Percentiles rank a stretch among this genome's conserved stretches.
These are phyloP conservation scores for Saposhnikovia divaricata DNA, from an alignment of 129 eudicot species.

Conservation along the genomic window DNA sequence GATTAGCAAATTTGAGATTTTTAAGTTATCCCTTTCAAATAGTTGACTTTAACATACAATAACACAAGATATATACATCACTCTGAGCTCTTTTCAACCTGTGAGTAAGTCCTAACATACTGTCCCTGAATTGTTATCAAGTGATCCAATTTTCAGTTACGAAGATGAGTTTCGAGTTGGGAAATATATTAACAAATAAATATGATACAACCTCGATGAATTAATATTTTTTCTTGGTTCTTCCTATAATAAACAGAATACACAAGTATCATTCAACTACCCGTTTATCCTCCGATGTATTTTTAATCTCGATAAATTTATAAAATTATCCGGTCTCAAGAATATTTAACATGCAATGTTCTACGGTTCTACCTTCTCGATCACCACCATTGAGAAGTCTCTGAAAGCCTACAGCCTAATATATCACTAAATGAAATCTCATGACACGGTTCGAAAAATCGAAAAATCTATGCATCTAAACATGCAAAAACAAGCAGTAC, in stretches of 20 bases:
- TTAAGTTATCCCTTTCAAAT: too few species aligned
- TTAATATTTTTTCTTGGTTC: not conserved
- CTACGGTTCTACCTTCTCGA: too few species aligned
- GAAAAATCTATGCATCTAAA: not conserved
- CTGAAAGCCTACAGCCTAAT: not conserved
- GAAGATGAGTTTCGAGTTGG: too few species aligned
- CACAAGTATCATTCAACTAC: too few species aligned
- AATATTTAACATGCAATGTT: not conserved
- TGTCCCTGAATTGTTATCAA: too few species aligned
- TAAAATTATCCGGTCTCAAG: not conserved
- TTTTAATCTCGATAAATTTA: not conserved
- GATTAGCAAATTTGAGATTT: too few species aligned
- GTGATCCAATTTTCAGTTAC: too few species aligned
- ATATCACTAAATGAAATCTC: too few species aligned
- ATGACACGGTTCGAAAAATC: too few species aligned
- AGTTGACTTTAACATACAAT: not conserved
- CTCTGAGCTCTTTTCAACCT: not conserved
- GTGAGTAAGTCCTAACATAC: too few species aligned
- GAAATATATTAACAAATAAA: too few species aligned
- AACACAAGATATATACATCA: not conserved
- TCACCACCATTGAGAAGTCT: not conserved
- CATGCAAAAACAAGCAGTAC: not conserved
- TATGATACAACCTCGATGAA: not conserved
- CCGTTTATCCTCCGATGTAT: not conserved
- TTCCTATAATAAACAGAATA: not conserved